Percentiles rank a stretch among this genome's conserved stretches.
These are phyloP conservation scores for Talaromyces sp. DNA, from an alignment of 2,329 filamentous ascomycete species.

Conservation along the genomic window DNA sequence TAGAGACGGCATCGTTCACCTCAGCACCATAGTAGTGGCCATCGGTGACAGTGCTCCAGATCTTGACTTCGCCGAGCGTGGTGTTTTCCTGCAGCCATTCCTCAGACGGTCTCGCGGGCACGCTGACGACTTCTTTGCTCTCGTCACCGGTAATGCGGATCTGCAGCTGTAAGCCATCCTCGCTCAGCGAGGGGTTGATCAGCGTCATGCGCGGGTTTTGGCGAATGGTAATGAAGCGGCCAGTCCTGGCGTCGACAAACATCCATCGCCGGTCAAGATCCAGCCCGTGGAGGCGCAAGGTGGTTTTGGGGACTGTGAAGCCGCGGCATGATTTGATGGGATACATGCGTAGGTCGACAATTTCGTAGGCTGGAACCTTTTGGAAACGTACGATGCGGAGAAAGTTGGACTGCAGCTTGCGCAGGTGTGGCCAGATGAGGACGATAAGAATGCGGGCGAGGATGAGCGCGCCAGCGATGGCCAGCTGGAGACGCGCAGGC, in stretches of 20 bases:
- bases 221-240: conserved; percentile 60
- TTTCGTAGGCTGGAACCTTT: conserved; percentile 15
- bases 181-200: conserved; percentile 50
- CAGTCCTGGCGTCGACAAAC: conserved; percentile 52
- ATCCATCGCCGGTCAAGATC: conserved; percentile 63
- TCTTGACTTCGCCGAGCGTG: conserved; percentile 44
- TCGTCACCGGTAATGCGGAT: neutral
- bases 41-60: conserved; percentile 57
- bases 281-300: conserved; percentile 52
- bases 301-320: conserved; percentile 48
- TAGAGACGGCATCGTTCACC: conserved; percentile 51
- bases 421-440: conserved; percentile 2
- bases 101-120: conserved; percentile 51
- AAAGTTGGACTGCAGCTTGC: neutral
- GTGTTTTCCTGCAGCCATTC: conserved; percentile 54
- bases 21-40: conserved; percentile 49
- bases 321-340: conserved; percentile 65
- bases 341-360: conserved; percentile 50
- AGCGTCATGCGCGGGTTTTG: conserved; percentile 58
- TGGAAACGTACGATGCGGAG: neutral
- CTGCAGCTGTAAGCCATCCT: conserved; percentile 39
- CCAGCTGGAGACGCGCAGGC: neutral
- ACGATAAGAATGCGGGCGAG: conserved; percentile 1
- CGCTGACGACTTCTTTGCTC: conserved; percentile 37
- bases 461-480: neutral